Base-by-base conservation (phyloP, 2,329 filamentous ascomycete genomes). In the Myotisia sp. region DNA sequence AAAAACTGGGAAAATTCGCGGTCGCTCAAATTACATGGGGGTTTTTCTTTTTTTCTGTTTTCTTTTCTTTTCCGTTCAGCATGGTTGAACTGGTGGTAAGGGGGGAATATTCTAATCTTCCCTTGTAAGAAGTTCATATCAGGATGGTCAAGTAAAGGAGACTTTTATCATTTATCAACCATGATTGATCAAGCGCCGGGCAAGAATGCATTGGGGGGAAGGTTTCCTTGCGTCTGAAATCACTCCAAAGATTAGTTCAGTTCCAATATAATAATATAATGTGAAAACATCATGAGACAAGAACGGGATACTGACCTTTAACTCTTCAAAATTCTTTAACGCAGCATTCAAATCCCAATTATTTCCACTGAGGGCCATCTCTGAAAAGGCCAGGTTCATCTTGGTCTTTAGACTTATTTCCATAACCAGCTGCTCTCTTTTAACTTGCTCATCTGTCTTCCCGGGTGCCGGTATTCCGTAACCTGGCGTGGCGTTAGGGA, bases 321-420 rank as follows among this genome's bases (percentile, higher is more conserved):
- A 75, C 44, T 77, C 70, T 42, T 77, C 70, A 51, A 93, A 94
- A 20, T 81, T 73, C 35, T 68, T 63, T 44, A 86, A 60, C 2
- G 86, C 87, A 44, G 71, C 70, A 23, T 80, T 71, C 31, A 86
- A 73, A 52, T 92, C 72, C 84, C 85, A 95, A 23, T 68, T 71
- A 37, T 78, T 82, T 39, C 85, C 75, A 2, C 73, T 68, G 10
- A 95, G 65, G 47, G 87, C 94, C 65, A 92, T 71, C 45, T 77
- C 71, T 1, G 85, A 79, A 53, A 80, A 92, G 38, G 80, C 66
- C 6, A 76, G 58, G 6, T 74, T 90, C 75, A 98, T 84, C 37
- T 76, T 74, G 1, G 86, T 93, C 48, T 74, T 74, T 43, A 74
- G 74, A 43, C 74, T 78, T 34, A 94, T 68, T 51, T 90, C 76